Conservation (phyloP, 1,284 basidiomycete genomes). For the Ceratobasidium sp. region DNA sequence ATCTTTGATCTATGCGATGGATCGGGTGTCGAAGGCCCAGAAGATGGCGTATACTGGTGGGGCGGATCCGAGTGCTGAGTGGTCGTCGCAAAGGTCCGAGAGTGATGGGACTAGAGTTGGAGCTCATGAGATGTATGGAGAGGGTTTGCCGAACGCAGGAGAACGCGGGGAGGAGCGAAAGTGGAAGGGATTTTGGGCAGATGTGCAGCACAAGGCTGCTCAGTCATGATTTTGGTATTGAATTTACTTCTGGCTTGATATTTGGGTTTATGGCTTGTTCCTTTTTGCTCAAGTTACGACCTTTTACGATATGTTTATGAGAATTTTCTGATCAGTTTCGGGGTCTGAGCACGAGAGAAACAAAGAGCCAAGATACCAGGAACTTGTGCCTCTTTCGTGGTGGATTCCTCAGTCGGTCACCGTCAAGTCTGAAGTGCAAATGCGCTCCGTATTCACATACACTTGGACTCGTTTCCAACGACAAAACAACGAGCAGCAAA, state of each 20-base stretch:
- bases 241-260: conserved; percentile 4
- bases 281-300: conserved; percentile 36
- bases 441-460: no score
- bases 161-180: not conserved
- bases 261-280: not conserved
- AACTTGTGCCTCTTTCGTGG: no score
- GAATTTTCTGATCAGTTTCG: not conserved
- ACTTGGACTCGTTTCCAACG: no score
- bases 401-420: no score
- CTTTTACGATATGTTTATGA: conserved; percentile 32
- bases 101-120: not conserved
- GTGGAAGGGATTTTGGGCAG: conserved; percentile 44
- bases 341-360: not conserved
- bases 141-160: not conserved
- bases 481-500: no score
- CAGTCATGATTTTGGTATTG: not conserved
- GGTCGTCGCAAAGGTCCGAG: not conserved
- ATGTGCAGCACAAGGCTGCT: conserved; percentile 40
- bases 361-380: no score
- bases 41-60: conserved; percentile 12
- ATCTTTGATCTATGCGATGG: conserved; percentile 24
- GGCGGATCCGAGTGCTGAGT: not conserved
- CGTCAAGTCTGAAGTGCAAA: no score
- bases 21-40: conserved; percentile 22
- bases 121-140: no score